Conservation (phyloP, 768 basidiomycete genomes). For the Podaxis sp. region DNA sequence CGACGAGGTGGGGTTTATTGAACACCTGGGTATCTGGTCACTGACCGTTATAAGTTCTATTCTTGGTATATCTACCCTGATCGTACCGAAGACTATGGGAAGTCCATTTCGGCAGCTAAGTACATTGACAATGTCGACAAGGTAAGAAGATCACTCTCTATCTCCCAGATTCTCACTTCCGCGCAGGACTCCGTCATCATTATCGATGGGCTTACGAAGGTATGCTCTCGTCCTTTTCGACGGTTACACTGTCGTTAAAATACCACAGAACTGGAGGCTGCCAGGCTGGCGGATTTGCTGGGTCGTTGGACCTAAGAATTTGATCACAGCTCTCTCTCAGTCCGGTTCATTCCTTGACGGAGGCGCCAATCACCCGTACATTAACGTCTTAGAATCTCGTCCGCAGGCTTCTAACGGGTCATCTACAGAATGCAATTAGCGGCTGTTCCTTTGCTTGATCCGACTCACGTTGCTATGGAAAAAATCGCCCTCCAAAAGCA, state of each 20-base stretch:
- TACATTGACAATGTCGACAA: slow-evolving; percentile 86
- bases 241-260: background rate
- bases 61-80: slow-evolving; percentile 95
- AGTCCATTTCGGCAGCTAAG: slow-evolving; percentile 77
- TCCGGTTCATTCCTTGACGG: slow-evolving; percentile 94
- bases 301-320: slow-evolving; percentile 89
- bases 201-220: slow-evolving; percentile 93
- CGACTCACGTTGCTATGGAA: slow-evolving; percentile 62
- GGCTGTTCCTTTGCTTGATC: slow-evolving; percentile 81
- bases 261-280: slow-evolving; percentile 84
- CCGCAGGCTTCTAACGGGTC: background rate
- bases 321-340: slow-evolving; percentile 89
- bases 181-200: slow-evolving; percentile 76
- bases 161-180: background rate
- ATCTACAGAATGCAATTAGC: slow-evolving; percentile 74
- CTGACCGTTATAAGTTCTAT: slow-evolving; percentile 63
- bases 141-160: slow-evolving; percentile 29
- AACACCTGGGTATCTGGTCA: background rate
- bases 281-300: slow-evolving; percentile 95
- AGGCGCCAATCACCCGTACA: slow-evolving; percentile 90
- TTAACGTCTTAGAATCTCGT: slow-evolving; percentile 4
- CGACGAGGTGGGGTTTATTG: slow-evolving; percentile 57
- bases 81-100: slow-evolving; percentile 66
- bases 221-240: slow-evolving; percentile 18
- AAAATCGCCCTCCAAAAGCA: slow-evolving; percentile 85